phyloP scores from a whole-genome alignment of 176 grass and related monocot species.

The Oryza meridionalis region DNA sequence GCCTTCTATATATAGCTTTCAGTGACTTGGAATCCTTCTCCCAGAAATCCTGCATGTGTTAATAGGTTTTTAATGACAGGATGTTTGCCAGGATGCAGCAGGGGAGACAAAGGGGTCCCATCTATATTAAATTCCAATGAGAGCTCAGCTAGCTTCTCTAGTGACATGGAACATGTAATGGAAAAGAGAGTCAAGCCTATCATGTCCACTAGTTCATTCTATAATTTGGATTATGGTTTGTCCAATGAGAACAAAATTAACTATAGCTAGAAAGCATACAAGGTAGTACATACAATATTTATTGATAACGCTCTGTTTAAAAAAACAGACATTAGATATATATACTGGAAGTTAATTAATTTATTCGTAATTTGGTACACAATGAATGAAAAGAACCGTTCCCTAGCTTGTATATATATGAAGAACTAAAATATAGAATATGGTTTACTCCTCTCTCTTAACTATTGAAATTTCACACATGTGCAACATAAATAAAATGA shows the following conservation, averaged over 20 bases:
- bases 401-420: background rate
- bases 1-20: conserved; percentile 28
- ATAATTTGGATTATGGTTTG: background rate
- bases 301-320: background rate
- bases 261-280: background rate
- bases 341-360: background rate
- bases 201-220: background rate
- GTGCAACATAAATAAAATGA: background rate
- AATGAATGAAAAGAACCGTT: background rate
- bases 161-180: background rate
- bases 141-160: background rate
- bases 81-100: conserved; percentile 8
- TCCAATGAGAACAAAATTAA: background rate
- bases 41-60: conserved; percentile 15
- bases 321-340: background rate
- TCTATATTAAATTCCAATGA: background rate
- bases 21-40: background rate
- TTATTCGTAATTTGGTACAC: background rate
- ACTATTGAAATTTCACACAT: background rate
- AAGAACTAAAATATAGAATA: background rate
- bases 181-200: conserved; percentile 19
- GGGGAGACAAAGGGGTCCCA: background rate
- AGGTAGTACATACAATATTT: background rate
- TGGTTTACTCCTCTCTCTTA: too few species aligned
- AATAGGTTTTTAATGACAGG: background rate